Conservation (phyloP, 208 protist species). For the Phytomonas sp. region DNA sequence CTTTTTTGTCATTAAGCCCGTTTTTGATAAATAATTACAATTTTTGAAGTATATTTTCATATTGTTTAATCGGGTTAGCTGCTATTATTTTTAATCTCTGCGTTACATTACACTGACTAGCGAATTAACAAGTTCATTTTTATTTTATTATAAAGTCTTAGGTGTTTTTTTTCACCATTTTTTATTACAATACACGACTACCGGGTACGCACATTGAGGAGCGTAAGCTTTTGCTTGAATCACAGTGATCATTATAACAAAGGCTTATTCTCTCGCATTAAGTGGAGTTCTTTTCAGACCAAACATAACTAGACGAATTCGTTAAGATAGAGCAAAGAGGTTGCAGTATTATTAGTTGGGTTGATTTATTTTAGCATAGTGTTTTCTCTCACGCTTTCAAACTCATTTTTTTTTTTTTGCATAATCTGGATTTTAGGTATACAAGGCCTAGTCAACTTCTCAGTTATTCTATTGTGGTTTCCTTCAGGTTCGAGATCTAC, state of each 20-base stretch:
- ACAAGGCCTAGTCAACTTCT: not conserved
- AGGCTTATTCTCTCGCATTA: constrained; percentile 5
- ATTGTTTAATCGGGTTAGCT: constrained; percentile 1
- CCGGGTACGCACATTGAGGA: not conserved
- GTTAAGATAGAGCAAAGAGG: not conserved
- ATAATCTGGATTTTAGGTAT: not conserved
- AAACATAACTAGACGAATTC: not conserved
- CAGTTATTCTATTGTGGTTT: constrained; percentile 1
- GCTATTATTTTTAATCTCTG: constrained; percentile 7
- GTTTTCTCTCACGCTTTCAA: constrained; percentile 4
- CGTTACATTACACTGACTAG: not conserved
- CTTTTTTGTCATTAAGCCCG: constrained; percentile 10
- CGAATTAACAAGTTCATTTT: not conserved
- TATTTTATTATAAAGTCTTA: constrained; percentile 3
- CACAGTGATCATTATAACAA: not conserved
- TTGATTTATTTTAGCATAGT: not conserved
- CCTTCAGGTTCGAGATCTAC: not conserved
- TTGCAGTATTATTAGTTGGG: not conserved
- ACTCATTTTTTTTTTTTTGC: not conserved
- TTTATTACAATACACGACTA: not conserved
- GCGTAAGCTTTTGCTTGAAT: constrained; percentile 5
- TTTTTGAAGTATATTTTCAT: not conserved
- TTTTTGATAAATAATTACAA: constrained; percentile 5
- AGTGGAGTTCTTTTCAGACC: not conserved
- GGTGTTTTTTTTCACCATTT: constrained; percentile 10